Base-by-base conservation (phyloP, 2,329 filamentous ascomycete genomes). In the Leptodontidium sp. region DNA sequence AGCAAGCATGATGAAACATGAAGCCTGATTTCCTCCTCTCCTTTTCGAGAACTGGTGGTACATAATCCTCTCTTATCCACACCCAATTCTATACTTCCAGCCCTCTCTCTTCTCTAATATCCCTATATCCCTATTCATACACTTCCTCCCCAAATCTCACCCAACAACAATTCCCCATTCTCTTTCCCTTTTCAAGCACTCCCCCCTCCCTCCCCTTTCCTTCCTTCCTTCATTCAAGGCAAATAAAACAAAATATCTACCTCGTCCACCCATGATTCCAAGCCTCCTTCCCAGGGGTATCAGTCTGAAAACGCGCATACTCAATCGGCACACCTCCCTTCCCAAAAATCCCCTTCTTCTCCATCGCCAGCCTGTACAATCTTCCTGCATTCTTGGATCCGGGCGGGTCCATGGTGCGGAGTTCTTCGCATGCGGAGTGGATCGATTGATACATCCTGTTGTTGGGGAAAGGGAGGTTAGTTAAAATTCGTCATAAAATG, bases 231-330 rank as follows among this genome's bases (percentile, higher is more conserved):
- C 64, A 21, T 1, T 21, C 21, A 21, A 21, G 21, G 21, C 21
- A 21, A 21, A 21, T 21, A 21, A 21, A 21, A 29, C 35, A 38
- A 26, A 35, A 45, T 35, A 14, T 68, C 70, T 75, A 78, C 81
- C 90, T 87, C 84, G 90, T 97, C 96, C 96, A 99, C 14, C 84
- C 91, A 82, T 97, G 90, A 82, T 98, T 96, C 94, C 95, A 99
- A n/a, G 93, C 88, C 74, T 91, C 88, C 77, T 85, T 86, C 0
- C 85, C 84, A 7, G 95, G 95, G 61, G 88, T 93, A 78, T 98
- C 95, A 40, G 92, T 95, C 86, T 97, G 92, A 71, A 88, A 84
- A 73, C 92, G 84, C 35, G 92, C 92, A 84, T 97, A 98, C 85
- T 99, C 96, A 77, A 98, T 94, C 15, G 96, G 96, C 67, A 98